Conservation (phyloP, 768 basidiomycete genomes). For the Trametes villosa region DNA sequence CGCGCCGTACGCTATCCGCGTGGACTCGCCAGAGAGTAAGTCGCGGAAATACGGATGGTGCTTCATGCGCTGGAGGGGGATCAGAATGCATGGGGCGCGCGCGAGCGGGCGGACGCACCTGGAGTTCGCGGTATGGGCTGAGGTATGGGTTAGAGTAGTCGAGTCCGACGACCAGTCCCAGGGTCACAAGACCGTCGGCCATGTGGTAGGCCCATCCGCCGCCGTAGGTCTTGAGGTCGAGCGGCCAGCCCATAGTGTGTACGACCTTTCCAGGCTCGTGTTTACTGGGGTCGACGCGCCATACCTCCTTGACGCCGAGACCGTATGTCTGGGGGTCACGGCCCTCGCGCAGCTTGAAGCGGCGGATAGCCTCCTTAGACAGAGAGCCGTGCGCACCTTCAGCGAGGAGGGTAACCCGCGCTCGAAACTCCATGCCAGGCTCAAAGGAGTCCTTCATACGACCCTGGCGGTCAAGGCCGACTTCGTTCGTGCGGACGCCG, state of each 20-base stretch:
- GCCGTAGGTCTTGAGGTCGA: conserved; percentile 81
- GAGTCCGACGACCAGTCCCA: conserved; percentile 91
- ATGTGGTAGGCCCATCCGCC: conserved; percentile 97
- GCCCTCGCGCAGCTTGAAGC: conserved; percentile 72
- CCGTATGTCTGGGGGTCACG: conserved; percentile 92
- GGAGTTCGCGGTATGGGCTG: conserved; percentile 90
- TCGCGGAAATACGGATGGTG: conserved; percentile 90
- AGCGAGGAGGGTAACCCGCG: conserved; percentile 89
- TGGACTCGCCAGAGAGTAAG: conserved; percentile 72
- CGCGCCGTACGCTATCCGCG: conserved; percentile 89
- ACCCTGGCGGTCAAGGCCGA: conserved; percentile 80
- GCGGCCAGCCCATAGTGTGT: conserved; percentile 94
- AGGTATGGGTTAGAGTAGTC: conserved; percentile 95
- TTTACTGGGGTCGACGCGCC: conserved; percentile 73
- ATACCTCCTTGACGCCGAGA: conserved; percentile 96
- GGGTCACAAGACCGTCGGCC: conserved; percentile 85
- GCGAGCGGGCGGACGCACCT: conserved; percentile 59
- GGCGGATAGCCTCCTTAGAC: conserved; percentile 74
- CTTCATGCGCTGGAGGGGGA: conserved; percentile 75
- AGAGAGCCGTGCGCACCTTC: conserved; percentile 96
- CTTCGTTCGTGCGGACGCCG: conserved; percentile 92
- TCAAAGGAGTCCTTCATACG: conserved; percentile 87
- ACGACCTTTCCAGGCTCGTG: conserved; percentile 83
- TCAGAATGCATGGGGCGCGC: neutral
- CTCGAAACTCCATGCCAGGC: conserved; percentile 94